Conservation (phyloP, 2,329 filamentous ascomycete genomes). For the Phyllosticta ampelicida region DNA sequence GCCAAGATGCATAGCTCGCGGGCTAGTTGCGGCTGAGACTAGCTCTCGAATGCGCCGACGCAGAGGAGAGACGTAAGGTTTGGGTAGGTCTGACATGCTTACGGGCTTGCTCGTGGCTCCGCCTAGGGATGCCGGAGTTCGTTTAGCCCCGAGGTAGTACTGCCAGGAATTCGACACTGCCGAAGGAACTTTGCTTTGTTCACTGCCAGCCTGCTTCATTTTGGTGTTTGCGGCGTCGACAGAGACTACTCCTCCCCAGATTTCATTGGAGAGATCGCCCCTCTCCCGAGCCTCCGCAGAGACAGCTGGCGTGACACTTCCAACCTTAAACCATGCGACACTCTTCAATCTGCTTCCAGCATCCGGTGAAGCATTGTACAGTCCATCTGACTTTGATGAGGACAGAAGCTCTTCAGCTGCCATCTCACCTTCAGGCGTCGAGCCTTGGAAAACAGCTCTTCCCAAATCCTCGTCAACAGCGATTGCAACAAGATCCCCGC, state of each 20-base stretch:
- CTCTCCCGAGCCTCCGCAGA: constrained; percentile 43
- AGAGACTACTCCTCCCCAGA: constrained; percentile 77
- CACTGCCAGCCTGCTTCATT: constrained; percentile 84
- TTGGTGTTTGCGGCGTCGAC: constrained; percentile 80
- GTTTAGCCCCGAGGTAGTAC: constrained; percentile 74
- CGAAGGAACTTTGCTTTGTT: constrained; percentile 68
- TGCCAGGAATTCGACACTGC: constrained; percentile 71
- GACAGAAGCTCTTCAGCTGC: constrained; percentile 43
- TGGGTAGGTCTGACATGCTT: constrained; percentile 28
- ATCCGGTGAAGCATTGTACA: constrained; percentile 11
- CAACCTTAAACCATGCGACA: constrained; percentile 89
- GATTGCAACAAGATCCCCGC: constrained; percentile 79
- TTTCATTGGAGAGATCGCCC: constrained; percentile 53
- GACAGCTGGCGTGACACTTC: constrained; percentile 50
- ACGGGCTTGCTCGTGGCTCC: constrained; percentile 50
- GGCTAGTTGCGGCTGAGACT: constrained; percentile 78
- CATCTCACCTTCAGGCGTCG: constrained; percentile 59
- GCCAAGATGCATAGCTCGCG: constrained; percentile 72
- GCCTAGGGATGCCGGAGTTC: constrained; percentile 45
- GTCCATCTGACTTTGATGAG: constrained; percentile 29
- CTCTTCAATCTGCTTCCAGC: constrained; percentile 19
- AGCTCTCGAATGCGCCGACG: constrained; percentile 66
- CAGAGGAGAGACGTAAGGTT: constrained; percentile 33
- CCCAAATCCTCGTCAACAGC: constrained; percentile 80
- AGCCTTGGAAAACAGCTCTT: constrained; percentile 64